These are phyloP conservation scores for Coniochaeta pulveracea DNA, from an alignment of 2,329 filamentous ascomycete species.

Conservation along the genomic window DNA sequence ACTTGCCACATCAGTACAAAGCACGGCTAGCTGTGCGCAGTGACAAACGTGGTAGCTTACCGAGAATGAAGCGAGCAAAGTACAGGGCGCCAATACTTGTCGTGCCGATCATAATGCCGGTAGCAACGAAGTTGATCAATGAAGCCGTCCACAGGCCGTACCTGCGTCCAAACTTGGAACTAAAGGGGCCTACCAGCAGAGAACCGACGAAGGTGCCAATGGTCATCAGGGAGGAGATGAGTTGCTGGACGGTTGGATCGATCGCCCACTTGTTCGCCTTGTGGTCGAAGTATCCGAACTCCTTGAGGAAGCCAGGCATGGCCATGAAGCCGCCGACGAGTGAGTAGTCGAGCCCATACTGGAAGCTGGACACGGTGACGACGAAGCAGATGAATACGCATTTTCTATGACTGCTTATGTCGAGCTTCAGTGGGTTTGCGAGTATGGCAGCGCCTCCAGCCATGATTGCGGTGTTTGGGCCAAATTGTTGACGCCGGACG, in stretches of 20 bases:
- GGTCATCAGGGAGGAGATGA: constrained; percentile 22
- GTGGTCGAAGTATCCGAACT: constrained; percentile 21
- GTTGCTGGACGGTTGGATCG: constrained; percentile 21
- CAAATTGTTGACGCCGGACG: neutral
- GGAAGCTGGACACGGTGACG: constrained; percentile 21
- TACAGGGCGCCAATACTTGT: constrained; percentile 18
- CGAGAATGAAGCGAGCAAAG: constrained; percentile 18
- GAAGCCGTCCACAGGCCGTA: constrained; percentile 17
- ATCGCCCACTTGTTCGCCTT: constrained; percentile 16
- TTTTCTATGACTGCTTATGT: constrained; percentile 7
- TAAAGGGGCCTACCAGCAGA: constrained; percentile 18
- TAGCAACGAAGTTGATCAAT: constrained; percentile 16
- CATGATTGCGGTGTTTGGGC: constrained; percentile 7
- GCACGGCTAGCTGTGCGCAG: constrained; percentile 19
- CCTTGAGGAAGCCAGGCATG: constrained; percentile 22
- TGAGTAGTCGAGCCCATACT: constrained; percentile 22
- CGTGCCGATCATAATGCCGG: constrained; percentile 18
- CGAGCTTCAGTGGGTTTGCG: constrained; percentile 8
- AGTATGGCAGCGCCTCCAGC: constrained; percentile 12
- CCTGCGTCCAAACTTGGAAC: constrained; percentile 15
- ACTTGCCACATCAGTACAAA: constrained; percentile 42
- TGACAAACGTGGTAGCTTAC: constrained; percentile 6
- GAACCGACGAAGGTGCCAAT: constrained; percentile 21
- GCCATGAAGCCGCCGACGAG: constrained; percentile 22
- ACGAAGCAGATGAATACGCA: constrained; percentile 12